A percentile compares a stretch with the other conserved stretches of the same genome.
These are phyloP conservation scores for Volvox africanus DNA, from an alignment of 139 green algal species.

Conservation along the genomic window DNA sequence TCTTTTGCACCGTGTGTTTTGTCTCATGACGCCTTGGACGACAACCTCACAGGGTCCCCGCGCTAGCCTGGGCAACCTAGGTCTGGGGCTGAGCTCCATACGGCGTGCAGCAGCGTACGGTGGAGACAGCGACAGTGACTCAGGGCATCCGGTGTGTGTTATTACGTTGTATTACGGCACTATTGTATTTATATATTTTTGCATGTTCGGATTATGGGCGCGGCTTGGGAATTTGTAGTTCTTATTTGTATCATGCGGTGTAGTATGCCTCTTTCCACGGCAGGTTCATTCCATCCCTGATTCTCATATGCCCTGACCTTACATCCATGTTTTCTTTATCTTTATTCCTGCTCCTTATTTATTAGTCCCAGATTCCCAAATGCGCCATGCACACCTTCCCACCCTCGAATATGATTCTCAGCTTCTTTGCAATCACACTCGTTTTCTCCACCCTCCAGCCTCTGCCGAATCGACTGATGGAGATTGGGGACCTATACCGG, in stretches of 20 bases:
- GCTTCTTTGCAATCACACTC: not conserved
- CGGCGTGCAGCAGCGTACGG: not conserved
- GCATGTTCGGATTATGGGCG: too few species aligned
- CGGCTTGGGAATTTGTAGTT: too few species aligned
- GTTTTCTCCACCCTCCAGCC: not conserved
- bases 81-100: not conserved
- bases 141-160: not conserved
- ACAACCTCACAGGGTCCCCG: not conserved
- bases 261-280: too few species aligned
- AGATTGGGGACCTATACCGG: conserved; percentile 40
- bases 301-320: too few species aligned
- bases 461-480: conserved; percentile 1
- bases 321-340: not conserved
- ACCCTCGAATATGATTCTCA: too few species aligned
- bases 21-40: too few species aligned
- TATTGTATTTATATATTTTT: not conserved
- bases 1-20: too few species aligned
- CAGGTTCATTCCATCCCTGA: too few species aligned
- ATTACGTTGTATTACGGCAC: too few species aligned
- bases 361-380: too few species aligned
- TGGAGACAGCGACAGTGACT: conserved; percentile 27
- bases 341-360: not conserved
- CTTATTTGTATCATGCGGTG: too few species aligned
- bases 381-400: too few species aligned
- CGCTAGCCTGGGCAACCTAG: not conserved